These are phyloP conservation scores for Beauveria brongniartii DNA, from an alignment of 2,329 filamentous ascomycete genomes.

Conservation along the genomic window DNA sequence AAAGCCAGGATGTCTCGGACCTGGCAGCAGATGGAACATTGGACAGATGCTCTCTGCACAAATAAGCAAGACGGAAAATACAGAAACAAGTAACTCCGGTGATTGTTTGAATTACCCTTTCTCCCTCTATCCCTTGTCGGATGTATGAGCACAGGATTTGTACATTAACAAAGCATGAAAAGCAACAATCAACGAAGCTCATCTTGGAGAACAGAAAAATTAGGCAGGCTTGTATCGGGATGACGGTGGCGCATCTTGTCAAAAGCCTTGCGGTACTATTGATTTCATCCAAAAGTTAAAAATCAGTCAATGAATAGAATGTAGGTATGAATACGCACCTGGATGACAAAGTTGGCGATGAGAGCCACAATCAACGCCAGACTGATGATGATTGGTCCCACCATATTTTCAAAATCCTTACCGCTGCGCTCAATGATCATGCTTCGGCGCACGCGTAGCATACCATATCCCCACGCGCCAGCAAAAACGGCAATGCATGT, in stretches of 20 bases:
- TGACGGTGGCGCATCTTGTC: conserved; percentile 8
- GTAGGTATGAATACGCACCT: conserved; percentile 41
- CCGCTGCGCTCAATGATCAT: conserved; percentile 83
- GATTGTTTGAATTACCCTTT: neutral
- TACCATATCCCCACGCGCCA: conserved; percentile 77
- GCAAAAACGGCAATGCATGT: conserved; percentile 75
- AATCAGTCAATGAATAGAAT: too few relatives aligned
- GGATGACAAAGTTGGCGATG: conserved; percentile 81
- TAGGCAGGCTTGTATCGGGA: neutral
- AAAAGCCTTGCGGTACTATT: conserved; percentile 12
- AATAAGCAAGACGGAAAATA: too few relatives aligned
- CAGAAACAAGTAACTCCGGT: neutral
- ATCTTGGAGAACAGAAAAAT: neutral
- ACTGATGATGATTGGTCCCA: conserved; percentile 79
- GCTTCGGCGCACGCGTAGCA: conserved; percentile 65
- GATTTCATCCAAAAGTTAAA: neutral
- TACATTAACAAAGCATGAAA: neutral
- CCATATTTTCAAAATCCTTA: conserved; percentile 84
- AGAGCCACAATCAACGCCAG: conserved; percentile 69
- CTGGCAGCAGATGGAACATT: too few relatives aligned
- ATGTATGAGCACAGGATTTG: neutral
- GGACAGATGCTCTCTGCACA: too few relatives aligned
- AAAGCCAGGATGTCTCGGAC: too few relatives aligned
- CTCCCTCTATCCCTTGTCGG: too few relatives aligned
- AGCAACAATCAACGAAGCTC: neutral